Conservation (phyloP, 1,284 basidiomycete genomes). For the Ustilago xerochloae region DNA sequence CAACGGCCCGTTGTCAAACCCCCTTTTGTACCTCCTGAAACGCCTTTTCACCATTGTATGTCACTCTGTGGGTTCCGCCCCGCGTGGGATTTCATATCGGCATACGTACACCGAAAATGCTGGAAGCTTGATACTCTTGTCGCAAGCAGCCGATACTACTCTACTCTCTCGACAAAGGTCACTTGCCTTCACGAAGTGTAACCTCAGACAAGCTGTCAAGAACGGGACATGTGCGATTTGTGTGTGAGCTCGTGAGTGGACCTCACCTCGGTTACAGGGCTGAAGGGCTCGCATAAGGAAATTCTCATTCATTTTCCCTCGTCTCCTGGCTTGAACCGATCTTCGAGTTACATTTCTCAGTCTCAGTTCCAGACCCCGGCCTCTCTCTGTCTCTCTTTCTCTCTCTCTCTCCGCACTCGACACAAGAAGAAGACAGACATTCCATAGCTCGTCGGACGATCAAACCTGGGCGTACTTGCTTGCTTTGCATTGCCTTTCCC, state of each 20-base stretch:
- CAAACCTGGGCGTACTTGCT: not conserved
- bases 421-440: conserved; percentile 1
- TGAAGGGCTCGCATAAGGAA: too few species aligned
- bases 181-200: too few species aligned
- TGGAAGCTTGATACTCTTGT: too few species aligned
- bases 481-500: too few species aligned
- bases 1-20: not conserved
- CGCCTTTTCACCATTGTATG: not conserved
- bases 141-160: too few species aligned
- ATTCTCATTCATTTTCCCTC: not conserved
- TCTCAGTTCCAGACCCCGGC: conserved; percentile 30
- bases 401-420: not conserved
- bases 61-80: not conserved
- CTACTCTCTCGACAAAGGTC: too few species aligned
- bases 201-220: too few species aligned
- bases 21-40: not conserved
- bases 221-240: too few species aligned
- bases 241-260: too few species aligned
- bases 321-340: conserved; percentile 17
- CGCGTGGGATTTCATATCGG: too few species aligned
- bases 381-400: not conserved
- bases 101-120: too few species aligned
- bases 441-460: not conserved
- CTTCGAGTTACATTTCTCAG: conserved; percentile 25
- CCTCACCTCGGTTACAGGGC: too few species aligned